A percentile compares a stretch with the other conserved stretches of the same genome.
phyloP scores from a whole-genome alignment of 257 asterid genomes.

The Agastache rugosa region DNA sequence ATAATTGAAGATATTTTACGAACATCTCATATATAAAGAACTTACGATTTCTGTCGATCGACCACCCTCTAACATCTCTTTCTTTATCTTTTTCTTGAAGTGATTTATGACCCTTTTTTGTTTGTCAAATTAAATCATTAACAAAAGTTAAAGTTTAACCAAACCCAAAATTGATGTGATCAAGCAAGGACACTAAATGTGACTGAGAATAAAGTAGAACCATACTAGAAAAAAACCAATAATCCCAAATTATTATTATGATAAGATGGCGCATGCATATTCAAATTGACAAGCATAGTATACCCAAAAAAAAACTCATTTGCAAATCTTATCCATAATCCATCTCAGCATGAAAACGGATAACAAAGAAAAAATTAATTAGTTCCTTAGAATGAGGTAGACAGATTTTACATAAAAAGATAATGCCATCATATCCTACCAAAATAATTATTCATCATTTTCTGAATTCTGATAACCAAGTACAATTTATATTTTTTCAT shows the following conservation, averaged over 20 bases:
- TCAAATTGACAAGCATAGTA: not conserved
- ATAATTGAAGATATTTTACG: too few species aligned
- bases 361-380: not conserved
- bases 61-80: slow-evolving; percentile 4
- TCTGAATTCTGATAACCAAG: slow-evolving; percentile 10
- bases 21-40: too few species aligned
- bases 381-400: slow-evolving; percentile 5
- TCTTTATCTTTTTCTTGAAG: slow-evolving; percentile 15
- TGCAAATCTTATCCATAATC: slow-evolving; percentile 40
- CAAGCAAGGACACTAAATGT: not conserved
- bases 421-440: slow-evolving; percentile 16
- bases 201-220: not conserved
- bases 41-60: not conserved
- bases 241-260: slow-evolving; percentile 25
- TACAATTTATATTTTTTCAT: not conserved
- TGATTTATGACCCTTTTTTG: slow-evolving; percentile 15
- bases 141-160: slow-evolving; percentile 10
- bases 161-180: slow-evolving; percentile 12
- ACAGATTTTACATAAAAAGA: slow-evolving; percentile 22
- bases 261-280: not conserved
- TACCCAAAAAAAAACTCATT: not conserved
- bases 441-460: slow-evolving; percentile 6
- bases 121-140: slow-evolving; percentile 22
- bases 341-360: slow-evolving; percentile 11
- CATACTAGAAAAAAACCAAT: not conserved